phyloP scores from a whole-genome alignment of 208 protist genomes.

The Leishmania gerbilli region DNA sequence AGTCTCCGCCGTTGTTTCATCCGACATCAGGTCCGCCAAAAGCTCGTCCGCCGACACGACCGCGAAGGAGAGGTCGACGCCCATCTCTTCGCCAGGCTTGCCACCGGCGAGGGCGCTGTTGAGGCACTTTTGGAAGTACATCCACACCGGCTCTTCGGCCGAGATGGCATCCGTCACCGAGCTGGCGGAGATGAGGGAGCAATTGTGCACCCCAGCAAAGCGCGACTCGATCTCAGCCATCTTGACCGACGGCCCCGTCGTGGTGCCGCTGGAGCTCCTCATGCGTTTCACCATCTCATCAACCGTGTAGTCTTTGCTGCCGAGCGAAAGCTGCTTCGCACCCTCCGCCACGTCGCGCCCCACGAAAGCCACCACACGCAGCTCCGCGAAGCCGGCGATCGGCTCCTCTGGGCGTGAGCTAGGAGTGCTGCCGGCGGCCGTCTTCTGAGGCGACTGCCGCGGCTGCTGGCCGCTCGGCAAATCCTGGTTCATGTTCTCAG shows the following conservation, averaged over 20 bases:
- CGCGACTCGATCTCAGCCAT: conserved; percentile 36
- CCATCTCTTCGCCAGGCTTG: conserved; percentile 32
- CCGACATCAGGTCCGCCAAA: conserved; percentile 33
- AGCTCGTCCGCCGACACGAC: conserved; percentile 31
- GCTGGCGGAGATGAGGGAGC: conserved; percentile 39
- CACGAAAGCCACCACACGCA: conserved; percentile 43
- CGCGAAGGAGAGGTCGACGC: conserved; percentile 37
- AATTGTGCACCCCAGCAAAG: conserved; percentile 44
- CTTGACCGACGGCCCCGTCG: conserved; percentile 14
- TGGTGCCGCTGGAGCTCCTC: conserved; percentile 7
- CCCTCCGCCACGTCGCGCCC: conserved; percentile 18
- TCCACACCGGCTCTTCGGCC: conserved; percentile 41
- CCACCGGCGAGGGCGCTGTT: conserved; percentile 29
- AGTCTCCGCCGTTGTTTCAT: not conserved
- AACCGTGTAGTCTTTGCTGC: conserved; percentile 43
- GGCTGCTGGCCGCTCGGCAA: not conserved
- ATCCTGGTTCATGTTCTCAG: no score
- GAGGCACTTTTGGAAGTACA: conserved; percentile 40
- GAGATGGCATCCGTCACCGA: conserved; percentile 14
- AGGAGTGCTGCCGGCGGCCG: not conserved
- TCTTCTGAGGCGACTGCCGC: not conserved
- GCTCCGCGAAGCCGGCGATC: conserved; percentile 30
- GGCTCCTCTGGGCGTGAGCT: conserved; percentile 1
- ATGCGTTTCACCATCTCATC: conserved; percentile 52
- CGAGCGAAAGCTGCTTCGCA: conserved; percentile 30